phyloP scores from a whole-genome alignment of 768 basidiomycete species.

The Sporobolomyces phaffii region DNA sequence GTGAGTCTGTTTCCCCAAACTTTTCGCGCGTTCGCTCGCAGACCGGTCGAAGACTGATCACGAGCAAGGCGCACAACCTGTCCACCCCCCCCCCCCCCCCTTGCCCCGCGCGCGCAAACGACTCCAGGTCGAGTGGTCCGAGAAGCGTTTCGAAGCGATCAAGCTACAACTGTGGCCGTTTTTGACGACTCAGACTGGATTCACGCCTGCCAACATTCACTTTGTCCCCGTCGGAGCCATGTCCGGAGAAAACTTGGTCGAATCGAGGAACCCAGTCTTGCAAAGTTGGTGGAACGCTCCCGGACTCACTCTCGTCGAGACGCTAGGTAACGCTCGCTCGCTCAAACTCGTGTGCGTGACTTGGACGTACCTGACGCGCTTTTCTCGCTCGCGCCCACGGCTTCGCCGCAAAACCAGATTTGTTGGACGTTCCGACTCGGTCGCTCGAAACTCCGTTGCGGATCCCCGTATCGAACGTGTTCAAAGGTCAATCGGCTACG shows the following conservation, averaged over 20 bases:
- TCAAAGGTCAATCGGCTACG: slow-evolving; percentile 75
- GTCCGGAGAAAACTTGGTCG: slow-evolving; percentile 74
- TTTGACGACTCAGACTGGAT: slow-evolving; percentile 75
- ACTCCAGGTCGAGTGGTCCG: slow-evolving; percentile 77
- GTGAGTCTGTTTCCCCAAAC: slow-evolving; percentile 54
- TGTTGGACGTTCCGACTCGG: slow-evolving; percentile 34
- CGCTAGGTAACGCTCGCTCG: slow-evolving; percentile 76
- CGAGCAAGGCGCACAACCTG: too few relatives aligned
- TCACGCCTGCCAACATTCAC: slow-evolving; percentile 65
- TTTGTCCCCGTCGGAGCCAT: slow-evolving; percentile 89
- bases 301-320: slow-evolving; percentile 62
- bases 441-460: slow-evolving; percentile 65
- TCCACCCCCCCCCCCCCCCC: neutral
- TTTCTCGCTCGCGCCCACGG: neutral
- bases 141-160: slow-evolving; percentile 79
- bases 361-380: neutral
- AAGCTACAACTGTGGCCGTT: slow-evolving; percentile 67
- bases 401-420: slow-evolving; percentile 2
- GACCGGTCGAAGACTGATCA: too few relatives aligned
- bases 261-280: slow-evolving; percentile 49
- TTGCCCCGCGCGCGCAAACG: neutral
- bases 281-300: slow-evolving; percentile 80
- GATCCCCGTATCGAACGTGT: slow-evolving; percentile 89
- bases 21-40: too few relatives aligned
- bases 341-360: too few relatives aligned